phyloP scores from a whole-genome alignment of 2,329 filamentous ascomycete genomes.

The Sarocladium oryzae region DNA sequence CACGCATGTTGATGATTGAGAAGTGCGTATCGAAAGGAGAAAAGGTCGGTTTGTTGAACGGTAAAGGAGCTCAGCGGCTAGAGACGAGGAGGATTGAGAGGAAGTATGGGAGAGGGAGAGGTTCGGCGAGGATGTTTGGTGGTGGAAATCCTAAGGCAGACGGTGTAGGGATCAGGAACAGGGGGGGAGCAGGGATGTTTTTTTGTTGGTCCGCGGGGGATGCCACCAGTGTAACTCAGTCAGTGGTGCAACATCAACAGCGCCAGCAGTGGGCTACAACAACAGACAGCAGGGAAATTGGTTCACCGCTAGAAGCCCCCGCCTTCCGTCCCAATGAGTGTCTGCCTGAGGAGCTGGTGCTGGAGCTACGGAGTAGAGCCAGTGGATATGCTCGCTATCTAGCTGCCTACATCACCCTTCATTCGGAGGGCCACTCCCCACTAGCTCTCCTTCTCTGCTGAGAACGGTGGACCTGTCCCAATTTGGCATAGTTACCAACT shows the following conservation, averaged over 20 bases:
- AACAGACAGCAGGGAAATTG: conserved; percentile 13
- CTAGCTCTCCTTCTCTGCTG: neutral
- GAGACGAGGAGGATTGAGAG: conserved; percentile 4
- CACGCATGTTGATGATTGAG: conserved; percentile 49
- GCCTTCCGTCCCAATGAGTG: conserved; percentile 6
- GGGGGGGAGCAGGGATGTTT: conserved; percentile 16
- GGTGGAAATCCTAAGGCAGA: conserved; percentile 13
- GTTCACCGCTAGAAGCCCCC: conserved; percentile 22
- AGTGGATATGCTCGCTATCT: neutral
- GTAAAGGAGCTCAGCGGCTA: neutral
- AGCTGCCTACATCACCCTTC: neutral
- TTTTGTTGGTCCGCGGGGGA: conserved; percentile 15
- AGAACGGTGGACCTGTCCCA: conserved; percentile 5
- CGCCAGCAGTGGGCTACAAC: neutral
- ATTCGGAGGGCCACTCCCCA: neutral
- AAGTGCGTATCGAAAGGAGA: conserved; percentile 16
- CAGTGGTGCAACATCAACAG: neutral
- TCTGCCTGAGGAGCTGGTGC: neutral
- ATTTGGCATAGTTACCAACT: neutral
- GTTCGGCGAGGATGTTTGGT: conserved; percentile 12
- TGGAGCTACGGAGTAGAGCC: neutral
- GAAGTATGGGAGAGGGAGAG: conserved; percentile 16
- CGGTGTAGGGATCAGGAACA: conserved; percentile 8
- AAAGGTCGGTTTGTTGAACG: conserved; percentile 17
- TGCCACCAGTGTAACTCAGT: neutral